Conservation (phyloP, 768 basidiomycete genomes). For the Mycena haematopus region DNA sequence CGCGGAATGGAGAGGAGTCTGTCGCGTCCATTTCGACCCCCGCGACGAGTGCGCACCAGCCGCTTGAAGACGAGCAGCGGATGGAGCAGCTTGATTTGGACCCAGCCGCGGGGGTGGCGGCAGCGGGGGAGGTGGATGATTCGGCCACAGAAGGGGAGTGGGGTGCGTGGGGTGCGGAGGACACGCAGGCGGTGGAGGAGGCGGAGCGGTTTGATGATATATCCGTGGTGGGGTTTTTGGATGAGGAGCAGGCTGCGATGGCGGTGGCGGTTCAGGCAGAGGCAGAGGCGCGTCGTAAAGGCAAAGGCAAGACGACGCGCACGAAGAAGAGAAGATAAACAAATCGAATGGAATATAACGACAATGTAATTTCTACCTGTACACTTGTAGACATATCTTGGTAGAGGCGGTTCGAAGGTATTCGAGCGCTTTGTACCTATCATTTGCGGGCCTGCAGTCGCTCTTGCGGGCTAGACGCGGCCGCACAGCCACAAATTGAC, state of each 20-base stretch:
- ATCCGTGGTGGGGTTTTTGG: conserved; percentile 47
- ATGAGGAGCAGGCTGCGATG: conserved; percentile 49
- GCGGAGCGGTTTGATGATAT: conserved; percentile 59
- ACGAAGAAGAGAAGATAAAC: conserved; percentile 25
- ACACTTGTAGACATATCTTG: conserved; percentile 25
- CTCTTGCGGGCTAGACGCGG: no score
- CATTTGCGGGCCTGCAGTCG: no score
- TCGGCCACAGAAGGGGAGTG: conserved; percentile 36
- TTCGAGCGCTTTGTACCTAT: no score
- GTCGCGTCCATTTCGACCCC: conserved; percentile 47
- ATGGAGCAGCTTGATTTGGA: conserved; percentile 16
- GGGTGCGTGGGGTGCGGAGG: conserved; percentile 53
- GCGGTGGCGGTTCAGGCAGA: conserved; percentile 19
- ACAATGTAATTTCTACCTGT: conserved; percentile 20
- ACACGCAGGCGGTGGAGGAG: conserved; percentile 55
- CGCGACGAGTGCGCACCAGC: conserved; percentile 43
- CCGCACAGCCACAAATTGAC: no score
- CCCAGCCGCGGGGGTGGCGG: no score
- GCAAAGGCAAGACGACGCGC: neutral
- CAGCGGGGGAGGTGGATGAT: no score
- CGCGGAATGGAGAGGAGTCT: conserved; percentile 37
- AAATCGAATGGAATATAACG: conserved; percentile 16
- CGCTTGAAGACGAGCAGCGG: conserved; percentile 40
- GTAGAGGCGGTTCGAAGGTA: no score
- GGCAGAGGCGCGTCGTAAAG: conserved; percentile 15